Evolutionary conservation across 31 red algal genomes (phyloP).

Genomic region (Asparagopsis taxiformis): DNA sequence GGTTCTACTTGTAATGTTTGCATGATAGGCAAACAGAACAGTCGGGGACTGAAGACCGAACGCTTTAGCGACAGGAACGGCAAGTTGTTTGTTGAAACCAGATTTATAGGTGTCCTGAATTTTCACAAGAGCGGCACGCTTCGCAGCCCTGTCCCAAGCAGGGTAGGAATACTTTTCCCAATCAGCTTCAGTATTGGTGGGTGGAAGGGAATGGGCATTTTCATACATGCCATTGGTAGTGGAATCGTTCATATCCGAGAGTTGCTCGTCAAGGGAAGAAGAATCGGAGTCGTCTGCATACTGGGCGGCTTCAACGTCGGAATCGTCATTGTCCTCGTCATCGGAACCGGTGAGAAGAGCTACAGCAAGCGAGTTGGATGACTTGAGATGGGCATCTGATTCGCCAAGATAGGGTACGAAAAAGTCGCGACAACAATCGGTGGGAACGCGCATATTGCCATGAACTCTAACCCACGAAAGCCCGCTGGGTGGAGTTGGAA

Average conservation of each 20-base stretch:
- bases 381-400: conserved; percentile 36
- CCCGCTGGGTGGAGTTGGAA: conserved; percentile 18
- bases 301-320: conserved; percentile 46
- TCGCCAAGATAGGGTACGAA: conserved; percentile 76
- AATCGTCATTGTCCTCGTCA: conserved; percentile 36
- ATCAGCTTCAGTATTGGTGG: neutral
- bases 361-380: conserved; percentile 49
- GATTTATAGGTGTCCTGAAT: conserved; percentile 1
- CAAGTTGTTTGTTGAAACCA: neutral
- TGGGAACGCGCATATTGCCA: conserved; percentile 48
- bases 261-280: no score
- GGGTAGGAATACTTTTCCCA: conserved; percentile 16
- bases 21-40: neutral
- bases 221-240: neutral
- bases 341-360: conserved; percentile 27
- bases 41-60: neutral
- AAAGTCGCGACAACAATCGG: conserved; percentile 22
- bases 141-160: conserved; percentile 49
- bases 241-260: neutral
- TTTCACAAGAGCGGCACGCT: conserved; percentile 31
- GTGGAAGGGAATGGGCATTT: neutral
- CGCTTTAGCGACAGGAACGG: neutral
- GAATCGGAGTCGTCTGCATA: no score
- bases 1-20: neutral
- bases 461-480: conserved; percentile 50